A percentile compares a stretch with the other conserved stretches of the same genome.
Conservation (phyloP, 331 rosid species). For the Cucumis variabilis region DNA sequence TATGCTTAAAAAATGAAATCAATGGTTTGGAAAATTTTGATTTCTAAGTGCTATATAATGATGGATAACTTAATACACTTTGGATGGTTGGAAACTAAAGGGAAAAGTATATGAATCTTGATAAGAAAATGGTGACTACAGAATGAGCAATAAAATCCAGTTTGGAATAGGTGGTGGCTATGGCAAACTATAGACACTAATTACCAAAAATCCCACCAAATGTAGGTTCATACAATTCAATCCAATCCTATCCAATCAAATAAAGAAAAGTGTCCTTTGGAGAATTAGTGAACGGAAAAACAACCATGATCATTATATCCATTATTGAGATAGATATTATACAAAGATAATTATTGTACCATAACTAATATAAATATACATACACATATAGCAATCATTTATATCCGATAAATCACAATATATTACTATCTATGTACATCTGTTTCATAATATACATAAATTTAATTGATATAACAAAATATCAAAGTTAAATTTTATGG, state of each 20-base stretch:
- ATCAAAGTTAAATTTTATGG: no score
- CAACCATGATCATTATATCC: not conserved
- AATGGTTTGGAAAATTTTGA: not conserved
- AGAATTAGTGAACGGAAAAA: not conserved
- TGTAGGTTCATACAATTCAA: not conserved
- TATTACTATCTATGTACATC: no score
- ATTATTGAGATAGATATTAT: not conserved
- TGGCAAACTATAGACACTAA: not conserved
- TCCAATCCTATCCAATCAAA: not conserved
- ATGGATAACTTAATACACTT: not conserved
- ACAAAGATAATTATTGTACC: not conserved
- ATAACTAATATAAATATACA: not conserved
- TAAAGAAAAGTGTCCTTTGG: not conserved
- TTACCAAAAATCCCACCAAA: not conserved
- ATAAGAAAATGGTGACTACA: not conserved
- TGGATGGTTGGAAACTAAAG: slow-evolving; percentile 2
- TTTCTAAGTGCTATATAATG: not conserved
- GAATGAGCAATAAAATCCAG: not conserved
- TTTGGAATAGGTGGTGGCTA: not conserved
- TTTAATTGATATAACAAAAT: no score
- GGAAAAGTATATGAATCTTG: not conserved
- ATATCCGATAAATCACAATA: no score
- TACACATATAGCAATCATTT: no score
- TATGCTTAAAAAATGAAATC: not conserved
- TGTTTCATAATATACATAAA: no score